Conservation (phyloP, 73 alveolate species). For the Paramecium sexaurelia region DNA sequence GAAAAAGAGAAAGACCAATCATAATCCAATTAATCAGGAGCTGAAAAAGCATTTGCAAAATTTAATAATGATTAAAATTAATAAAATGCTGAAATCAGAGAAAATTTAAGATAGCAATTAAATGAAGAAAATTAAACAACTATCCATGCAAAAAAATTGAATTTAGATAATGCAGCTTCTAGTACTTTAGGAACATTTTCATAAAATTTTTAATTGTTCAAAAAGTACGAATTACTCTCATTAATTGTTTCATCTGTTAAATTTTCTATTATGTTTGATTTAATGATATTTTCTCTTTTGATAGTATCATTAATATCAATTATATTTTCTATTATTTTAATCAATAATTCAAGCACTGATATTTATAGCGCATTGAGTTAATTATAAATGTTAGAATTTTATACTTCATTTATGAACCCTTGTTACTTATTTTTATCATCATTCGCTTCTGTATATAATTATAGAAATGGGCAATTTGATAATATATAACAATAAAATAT, state of each 20-base stretch:
- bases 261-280: background rate
- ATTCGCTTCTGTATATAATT: background rate
- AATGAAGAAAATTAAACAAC: background rate
- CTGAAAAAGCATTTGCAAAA: background rate
- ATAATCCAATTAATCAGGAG: background rate
- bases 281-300: background rate
- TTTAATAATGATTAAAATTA: background rate
- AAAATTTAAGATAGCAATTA: background rate
- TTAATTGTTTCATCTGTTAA: background rate
- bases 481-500: background rate
- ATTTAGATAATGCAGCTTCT: background rate
- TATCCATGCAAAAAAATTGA: background rate
- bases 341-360: background rate
- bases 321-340: background rate
- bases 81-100: background rate
- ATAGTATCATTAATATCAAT: background rate
- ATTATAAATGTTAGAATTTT: background rate
- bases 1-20: background rate
- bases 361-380: background rate
- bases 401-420: background rate
- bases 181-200: constrained; percentile 1
- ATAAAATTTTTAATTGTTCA: background rate
- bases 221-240: background rate
- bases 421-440: background rate
- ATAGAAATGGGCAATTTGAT: background rate